Conservation (phyloP, 78 protist genomes). For the Chrysochromulina parva region DNA sequence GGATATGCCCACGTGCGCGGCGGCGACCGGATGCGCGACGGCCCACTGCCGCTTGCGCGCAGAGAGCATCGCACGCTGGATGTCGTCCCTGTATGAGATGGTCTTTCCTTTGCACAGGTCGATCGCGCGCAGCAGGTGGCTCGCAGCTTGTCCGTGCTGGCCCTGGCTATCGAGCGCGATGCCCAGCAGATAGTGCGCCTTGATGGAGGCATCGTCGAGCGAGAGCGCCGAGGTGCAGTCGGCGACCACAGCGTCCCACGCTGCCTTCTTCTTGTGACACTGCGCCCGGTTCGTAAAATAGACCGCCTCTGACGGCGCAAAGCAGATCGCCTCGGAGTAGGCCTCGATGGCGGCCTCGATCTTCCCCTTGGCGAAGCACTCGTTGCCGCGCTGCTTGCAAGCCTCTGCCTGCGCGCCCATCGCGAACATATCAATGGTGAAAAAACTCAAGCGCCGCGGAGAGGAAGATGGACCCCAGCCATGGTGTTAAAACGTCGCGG, state of each 20-base stretch:
- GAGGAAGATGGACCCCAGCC: no score
- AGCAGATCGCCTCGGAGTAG: constrained; percentile 1
- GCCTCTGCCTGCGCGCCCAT: not conserved
- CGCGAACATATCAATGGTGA: no score
- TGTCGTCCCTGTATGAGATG: not conserved
- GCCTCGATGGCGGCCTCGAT: not conserved
- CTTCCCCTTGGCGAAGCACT: not conserved
- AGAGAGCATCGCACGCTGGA: not conserved
- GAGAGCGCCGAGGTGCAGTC: not conserved
- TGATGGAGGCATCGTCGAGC: not conserved
- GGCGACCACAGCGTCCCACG: not conserved
- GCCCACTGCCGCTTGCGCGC: not conserved
- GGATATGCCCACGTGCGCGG: no score
- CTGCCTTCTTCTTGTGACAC: not conserved
- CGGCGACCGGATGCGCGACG: not conserved
- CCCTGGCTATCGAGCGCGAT: not conserved
- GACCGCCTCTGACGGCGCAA: not conserved
- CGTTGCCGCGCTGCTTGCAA: not conserved
- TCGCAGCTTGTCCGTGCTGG: not conserved
- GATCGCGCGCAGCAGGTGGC: not conserved
- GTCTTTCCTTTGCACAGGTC: not conserved
- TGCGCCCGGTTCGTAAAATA: not conserved
- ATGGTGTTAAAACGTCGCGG: no score
- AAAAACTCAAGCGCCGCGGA: no score
- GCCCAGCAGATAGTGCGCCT: not conserved